Evolutionary conservation across 2,329 filamentous ascomycete genomes (phyloP), one percentile per base, ranked within the genome.

Genomic region (Stagonosporopsis rhizophila): DNA sequence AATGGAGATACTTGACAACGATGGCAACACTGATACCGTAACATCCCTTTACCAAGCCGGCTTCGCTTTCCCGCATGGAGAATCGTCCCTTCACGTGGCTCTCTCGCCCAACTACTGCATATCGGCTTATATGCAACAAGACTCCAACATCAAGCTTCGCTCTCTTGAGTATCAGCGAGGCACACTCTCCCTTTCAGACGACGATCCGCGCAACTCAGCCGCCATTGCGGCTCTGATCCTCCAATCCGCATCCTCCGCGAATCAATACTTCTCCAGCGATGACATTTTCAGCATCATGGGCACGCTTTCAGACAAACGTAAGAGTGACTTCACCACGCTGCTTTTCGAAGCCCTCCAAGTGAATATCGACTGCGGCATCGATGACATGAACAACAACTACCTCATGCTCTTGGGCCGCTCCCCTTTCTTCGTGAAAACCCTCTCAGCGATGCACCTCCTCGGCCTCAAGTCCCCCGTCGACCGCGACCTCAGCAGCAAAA

Each of bases 341-440:
- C 84, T 86, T n/a, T 83, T 85, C 55, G 84, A 82, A 28, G 69
- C 67, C 1, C 63, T 77, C 4, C 67, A 69, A 40, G 67, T 76
- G 1, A 86, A 88, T 45, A 85, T 93, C 44, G 94, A 98, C 76
- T 96, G 93, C 70, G 89, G 91, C 0, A 85, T 90, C 44, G 91
- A 96, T 58, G 80, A 85, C 1, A 89, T 64, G 88, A 94, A 58
- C 60, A 66, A 64, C 41, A 71, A 74, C 27, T 66, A 75, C 32
- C 62, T 76, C 66, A 62, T 77, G 65, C 48, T 75, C 0, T 64
- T 76, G 8, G 71, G 72, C 42, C 77, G 70, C 82, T 87, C 56
- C 79, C 96, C 30, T 84, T 95, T 61, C 32, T 83, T 97, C 41
- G 89, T 92, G 58, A 83, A 90, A 52, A 91, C 87, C 53, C 80